Conservation (phyloP, 1,139 yeast genomes). For the Kurtzmaniella quercitrusa region DNA sequence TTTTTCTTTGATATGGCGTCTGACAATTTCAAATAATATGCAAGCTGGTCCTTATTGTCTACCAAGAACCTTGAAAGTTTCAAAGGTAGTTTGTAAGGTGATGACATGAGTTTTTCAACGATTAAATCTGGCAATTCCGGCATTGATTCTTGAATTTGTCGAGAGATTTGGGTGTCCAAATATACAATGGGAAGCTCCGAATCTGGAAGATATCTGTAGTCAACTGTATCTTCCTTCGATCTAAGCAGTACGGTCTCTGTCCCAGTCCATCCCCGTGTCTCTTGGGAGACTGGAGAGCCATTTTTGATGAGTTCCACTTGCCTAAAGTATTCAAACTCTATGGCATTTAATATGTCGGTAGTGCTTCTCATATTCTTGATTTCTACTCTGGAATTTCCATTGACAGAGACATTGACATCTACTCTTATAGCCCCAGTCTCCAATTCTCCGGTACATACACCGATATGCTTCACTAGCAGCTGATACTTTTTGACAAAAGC, state of each 20-base stretch:
- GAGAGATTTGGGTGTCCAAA: conserved; percentile 33
- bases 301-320: conserved; percentile 44
- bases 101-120: conserved; percentile 40
- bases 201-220: conserved; percentile 92
- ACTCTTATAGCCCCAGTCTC: conserved; percentile 95
- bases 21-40: conserved; percentile 50
- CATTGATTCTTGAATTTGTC: conserved; percentile 35
- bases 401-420: conserved; percentile 85
- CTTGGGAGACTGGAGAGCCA: conserved; percentile 43
- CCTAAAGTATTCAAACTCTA: conserved; percentile 68
- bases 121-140: conserved; percentile 66
- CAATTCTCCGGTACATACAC: conserved; percentile 81
- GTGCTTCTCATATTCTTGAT: conserved; percentile 85
- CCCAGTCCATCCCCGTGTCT: conserved; percentile 95
- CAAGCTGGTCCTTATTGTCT: conserved; percentile 38
- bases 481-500: conserved; percentile 82
- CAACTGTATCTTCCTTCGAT: conserved; percentile 75
- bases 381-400: conserved; percentile 71
- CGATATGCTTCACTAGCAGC: conserved; percentile 59
- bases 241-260: conserved; percentile 58
- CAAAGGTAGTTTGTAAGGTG: conserved; percentile 56
- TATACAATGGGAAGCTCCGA: conserved; percentile 70
- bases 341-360: conserved; percentile 74
- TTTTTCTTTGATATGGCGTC: conserved; percentile 14
- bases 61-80: conserved; percentile 70